Evolutionary conservation across 2,329 filamentous ascomycete species (phyloP).

Genomic region (Sporothrix humicola): DNA sequence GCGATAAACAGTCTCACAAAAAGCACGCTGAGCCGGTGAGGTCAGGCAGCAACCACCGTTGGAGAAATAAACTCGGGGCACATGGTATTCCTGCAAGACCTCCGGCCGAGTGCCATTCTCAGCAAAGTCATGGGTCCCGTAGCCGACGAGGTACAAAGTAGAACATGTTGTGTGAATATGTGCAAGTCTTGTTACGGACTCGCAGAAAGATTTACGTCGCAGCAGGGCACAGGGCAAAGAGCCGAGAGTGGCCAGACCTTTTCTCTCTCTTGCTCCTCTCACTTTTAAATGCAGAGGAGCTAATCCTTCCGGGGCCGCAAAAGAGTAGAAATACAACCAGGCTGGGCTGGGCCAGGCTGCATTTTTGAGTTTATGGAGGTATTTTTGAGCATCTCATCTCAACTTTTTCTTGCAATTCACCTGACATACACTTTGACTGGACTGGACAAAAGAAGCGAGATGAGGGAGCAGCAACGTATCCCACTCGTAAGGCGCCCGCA

Average conservation of each 20-base stretch:
- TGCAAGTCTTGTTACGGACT: neutral
- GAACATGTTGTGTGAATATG: neutral
- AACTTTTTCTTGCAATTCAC: neutral
- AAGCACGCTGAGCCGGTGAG: neutral
- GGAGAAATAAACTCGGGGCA: neutral
- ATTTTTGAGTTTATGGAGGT: too few relatives aligned
- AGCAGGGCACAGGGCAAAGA: neutral
- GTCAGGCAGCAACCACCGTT: neutral
- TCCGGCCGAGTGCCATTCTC: neutral
- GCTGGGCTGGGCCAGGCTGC: neutral
- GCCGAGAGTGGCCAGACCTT: neutral
- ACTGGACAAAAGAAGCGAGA: neutral
- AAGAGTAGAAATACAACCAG: constrained; percentile 2
- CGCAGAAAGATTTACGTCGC: neutral
- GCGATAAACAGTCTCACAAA: neutral
- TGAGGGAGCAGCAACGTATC: neutral
- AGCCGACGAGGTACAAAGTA: neutral
- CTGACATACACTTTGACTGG: neutral
- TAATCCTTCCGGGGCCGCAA: constrained; percentile 11
- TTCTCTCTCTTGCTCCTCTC: neutral
- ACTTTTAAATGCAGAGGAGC: neutral
- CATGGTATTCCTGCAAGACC: neutral
- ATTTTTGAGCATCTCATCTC: neutral
- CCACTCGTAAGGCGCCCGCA: too few relatives aligned
- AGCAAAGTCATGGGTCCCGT: neutral